Conservation (phyloP, 2,329 filamentous ascomycete species). For the Kalaharituber pfeilii region DNA sequence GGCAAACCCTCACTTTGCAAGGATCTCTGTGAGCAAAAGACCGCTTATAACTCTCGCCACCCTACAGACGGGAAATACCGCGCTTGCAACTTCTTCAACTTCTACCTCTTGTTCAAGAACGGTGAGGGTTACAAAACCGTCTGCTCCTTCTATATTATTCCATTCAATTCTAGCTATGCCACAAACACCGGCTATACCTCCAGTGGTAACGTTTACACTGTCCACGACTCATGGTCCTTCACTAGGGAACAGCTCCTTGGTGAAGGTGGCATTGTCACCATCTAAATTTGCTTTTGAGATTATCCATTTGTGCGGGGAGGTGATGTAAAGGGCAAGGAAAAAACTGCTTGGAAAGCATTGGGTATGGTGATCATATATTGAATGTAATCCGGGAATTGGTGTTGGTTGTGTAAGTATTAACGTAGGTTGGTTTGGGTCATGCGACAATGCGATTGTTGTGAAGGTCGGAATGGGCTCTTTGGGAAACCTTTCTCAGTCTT, state of each 20-base stretch:
- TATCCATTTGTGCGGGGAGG: too few species aligned
- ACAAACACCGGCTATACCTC: slow-evolving; percentile 4
- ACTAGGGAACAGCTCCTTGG: not conserved
- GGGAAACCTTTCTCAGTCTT: too few species aligned
- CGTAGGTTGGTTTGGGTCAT: too few species aligned
- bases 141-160: slow-evolving; percentile 9
- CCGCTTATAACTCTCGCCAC: slow-evolving; percentile 3
- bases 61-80: slow-evolving; percentile 1
- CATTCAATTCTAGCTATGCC: slow-evolving; percentile 2
- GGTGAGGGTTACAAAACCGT: slow-evolving; percentile 4
- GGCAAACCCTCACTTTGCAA: not conserved
- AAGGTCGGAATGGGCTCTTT: too few species aligned
- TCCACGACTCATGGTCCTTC: not conserved
- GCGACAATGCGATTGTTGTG: too few species aligned
- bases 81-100: slow-evolving; percentile 10
- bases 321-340: too few species aligned
- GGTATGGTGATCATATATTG: too few species aligned
- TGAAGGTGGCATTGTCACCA: not conserved
- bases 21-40: not conserved
- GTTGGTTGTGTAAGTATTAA: too few species aligned
- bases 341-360: too few species aligned
- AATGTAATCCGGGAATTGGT: too few species aligned
- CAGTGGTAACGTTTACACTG: not conserved
- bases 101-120: slow-evolving; percentile 8
- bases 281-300: too few species aligned